A percentile compares a stretch with the other conserved stretches of the same genome.
Evolutionary conservation across 306 rosid species (phyloP).

Genomic region (Crotalaria pallida): DNA sequence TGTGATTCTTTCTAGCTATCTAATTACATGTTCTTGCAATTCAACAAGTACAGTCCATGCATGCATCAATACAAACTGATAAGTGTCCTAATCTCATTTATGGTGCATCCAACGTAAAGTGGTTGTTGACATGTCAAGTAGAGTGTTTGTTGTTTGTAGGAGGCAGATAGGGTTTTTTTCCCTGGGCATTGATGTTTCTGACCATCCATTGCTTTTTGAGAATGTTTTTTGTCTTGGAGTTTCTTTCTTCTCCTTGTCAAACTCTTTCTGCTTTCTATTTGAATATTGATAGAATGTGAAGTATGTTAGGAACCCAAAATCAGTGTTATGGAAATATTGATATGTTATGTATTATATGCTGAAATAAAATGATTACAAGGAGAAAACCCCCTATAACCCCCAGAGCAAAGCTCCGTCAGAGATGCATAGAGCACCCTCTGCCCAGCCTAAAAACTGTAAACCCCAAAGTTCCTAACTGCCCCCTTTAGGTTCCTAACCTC

Average conservation of each 20-base stretch:
- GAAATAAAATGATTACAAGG: too few relatives aligned
- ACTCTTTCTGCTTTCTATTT: neutral
- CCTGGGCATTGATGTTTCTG: slow-evolving; percentile 11
- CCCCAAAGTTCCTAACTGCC: too few relatives aligned
- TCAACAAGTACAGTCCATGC: neutral
- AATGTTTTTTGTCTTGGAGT: slow-evolving; percentile 1
- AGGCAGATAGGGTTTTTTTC: neutral
- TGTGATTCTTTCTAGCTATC: slow-evolving; percentile 4
- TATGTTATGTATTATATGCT: too few relatives aligned
- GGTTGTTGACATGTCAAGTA: slow-evolving; percentile 8
- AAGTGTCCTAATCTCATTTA: neutral
- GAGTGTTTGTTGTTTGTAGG: neutral
- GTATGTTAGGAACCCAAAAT: too few relatives aligned
- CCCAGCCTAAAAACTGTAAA: too few relatives aligned
- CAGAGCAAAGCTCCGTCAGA: too few relatives aligned
- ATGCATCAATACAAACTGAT: neutral
- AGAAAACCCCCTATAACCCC: too few relatives aligned
- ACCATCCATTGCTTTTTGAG: slow-evolving; percentile 1
- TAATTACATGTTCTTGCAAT: slow-evolving; percentile 1
- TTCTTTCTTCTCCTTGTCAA: neutral
- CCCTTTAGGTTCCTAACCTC: too few relatives aligned
- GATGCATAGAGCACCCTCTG: too few relatives aligned
- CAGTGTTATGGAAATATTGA: too few relatives aligned
- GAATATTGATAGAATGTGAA: neutral
- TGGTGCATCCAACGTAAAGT: neutral